phyloP scores from a whole-genome alignment of 1,139 yeast species.

The Scheffersomyces stambukii region DNA sequence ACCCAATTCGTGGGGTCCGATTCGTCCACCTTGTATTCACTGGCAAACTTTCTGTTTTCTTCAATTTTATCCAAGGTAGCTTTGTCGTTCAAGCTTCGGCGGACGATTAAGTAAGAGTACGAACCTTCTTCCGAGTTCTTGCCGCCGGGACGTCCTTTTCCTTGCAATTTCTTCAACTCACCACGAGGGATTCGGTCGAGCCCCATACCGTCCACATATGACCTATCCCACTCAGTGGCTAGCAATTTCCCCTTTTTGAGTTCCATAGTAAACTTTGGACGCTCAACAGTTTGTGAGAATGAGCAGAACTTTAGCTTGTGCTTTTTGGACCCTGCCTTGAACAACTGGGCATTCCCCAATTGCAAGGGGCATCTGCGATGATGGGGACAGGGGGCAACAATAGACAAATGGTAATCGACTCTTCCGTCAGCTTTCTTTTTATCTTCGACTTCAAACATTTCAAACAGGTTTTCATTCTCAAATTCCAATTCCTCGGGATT shows the following conservation, averaged over 20 bases:
- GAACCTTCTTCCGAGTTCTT: slow-evolving; percentile 69
- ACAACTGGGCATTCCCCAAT: slow-evolving; percentile 65
- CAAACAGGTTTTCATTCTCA: slow-evolving; percentile 42
- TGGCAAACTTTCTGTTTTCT: slow-evolving; percentile 24
- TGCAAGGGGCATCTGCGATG: slow-evolving; percentile 87
- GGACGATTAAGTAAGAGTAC: slow-evolving; percentile 71
- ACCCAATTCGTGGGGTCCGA: slow-evolving; percentile 54
- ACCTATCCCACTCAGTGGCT: slow-evolving; percentile 68
- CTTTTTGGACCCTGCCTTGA: slow-evolving; percentile 57
- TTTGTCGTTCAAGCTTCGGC: slow-evolving; percentile 45
- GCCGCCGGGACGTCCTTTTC: slow-evolving; percentile 75
- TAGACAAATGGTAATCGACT: slow-evolving; percentile 51
- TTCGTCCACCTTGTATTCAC: slow-evolving; percentile 19
- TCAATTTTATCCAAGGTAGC: slow-evolving; percentile 33
- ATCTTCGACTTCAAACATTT: slow-evolving; percentile 21
- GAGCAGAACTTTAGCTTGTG: slow-evolving; percentile 70
- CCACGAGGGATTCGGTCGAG: slow-evolving; percentile 25
- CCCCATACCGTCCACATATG: slow-evolving; percentile 52
- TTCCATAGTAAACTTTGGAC: slow-evolving; percentile 78
- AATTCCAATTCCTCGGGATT: slow-evolving; percentile 43
- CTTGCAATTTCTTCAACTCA: slow-evolving; percentile 33
- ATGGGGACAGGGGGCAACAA: slow-evolving; percentile 90
- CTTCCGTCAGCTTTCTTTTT: slow-evolving; percentile 10
- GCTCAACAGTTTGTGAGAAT: slow-evolving; percentile 64
- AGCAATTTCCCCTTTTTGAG: slow-evolving; percentile 76